A percentile compares a stretch with the other conserved stretches of the same genome.
phyloP scores from a whole-genome alignment of 164 flowering plant genomes.

The Aristolochia fimbriata region DNA sequence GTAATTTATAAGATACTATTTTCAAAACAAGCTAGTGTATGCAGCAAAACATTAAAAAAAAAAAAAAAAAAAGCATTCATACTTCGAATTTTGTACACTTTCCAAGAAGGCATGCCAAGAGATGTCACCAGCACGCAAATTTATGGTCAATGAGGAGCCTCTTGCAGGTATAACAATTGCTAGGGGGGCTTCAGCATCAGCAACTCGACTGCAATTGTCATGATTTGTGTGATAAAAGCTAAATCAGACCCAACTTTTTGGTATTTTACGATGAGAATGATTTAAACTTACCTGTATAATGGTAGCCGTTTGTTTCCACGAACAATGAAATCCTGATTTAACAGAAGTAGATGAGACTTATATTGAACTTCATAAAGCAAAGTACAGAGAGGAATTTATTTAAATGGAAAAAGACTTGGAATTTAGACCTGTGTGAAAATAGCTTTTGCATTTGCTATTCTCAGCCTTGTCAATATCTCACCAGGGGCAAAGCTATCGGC shows the following conservation, averaged over 20 bases:
- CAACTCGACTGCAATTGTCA: slow-evolving; percentile 59
- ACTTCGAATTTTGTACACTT: slow-evolving; percentile 44
- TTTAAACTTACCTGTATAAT: slow-evolving; percentile 61
- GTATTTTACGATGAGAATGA: not conserved
- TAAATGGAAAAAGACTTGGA: not conserved
- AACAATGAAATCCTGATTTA: slow-evolving; percentile 54
- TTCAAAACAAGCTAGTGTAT: not conserved
- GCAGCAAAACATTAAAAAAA: not conserved
- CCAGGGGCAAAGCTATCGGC: slow-evolving; percentile 90
- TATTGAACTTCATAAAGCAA: not conserved
- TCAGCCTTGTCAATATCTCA: slow-evolving; percentile 76
- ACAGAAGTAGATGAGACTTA: not conserved
- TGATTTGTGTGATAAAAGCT: slow-evolving; percentile 16
- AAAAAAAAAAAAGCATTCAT: slow-evolving; percentile 16
- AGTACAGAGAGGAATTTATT: not conserved
- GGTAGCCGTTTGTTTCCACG: slow-evolving; percentile 78
- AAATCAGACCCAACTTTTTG: not conserved
- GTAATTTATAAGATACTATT: too few species aligned
- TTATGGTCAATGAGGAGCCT: slow-evolving; percentile 32
- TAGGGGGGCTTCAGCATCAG: slow-evolving; percentile 70
- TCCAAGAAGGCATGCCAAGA: slow-evolving; percentile 69
- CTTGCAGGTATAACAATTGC: slow-evolving; percentile 66
- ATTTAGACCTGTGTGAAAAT: slow-evolving; percentile 79
- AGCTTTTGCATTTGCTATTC: slow-evolving; percentile 66
- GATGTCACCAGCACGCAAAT: slow-evolving; percentile 58